Conservation (phyloP, 2,329 filamentous ascomycete genomes). For the Lizonia empirigonia region DNA sequence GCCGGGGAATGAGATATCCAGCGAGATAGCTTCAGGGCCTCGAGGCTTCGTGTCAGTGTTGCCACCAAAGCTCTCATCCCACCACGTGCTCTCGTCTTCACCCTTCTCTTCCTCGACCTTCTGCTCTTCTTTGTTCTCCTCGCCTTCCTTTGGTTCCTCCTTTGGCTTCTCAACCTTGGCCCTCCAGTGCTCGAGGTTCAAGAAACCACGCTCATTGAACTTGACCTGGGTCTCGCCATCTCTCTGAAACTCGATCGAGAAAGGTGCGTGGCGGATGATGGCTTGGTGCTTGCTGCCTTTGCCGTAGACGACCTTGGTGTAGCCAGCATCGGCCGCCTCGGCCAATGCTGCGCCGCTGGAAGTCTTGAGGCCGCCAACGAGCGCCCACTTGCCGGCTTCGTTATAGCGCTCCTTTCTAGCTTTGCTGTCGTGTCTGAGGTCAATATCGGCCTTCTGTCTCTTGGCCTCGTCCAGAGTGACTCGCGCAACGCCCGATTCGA, state of each 20-base stretch:
- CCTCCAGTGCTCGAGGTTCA: slow-evolving; percentile 97
- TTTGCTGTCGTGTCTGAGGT: slow-evolving; percentile 81
- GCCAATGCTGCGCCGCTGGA: slow-evolving; percentile 74
- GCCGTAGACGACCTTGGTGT: slow-evolving; percentile 78
- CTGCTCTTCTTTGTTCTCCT: slow-evolving; percentile 50
- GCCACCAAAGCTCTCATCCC: slow-evolving; percentile 95
- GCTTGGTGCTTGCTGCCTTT: slow-evolving; percentile 77
- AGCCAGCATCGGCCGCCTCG: slow-evolving; percentile 68
- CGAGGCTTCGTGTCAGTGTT: slow-evolving; percentile 95
- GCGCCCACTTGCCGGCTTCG: slow-evolving; percentile 82
- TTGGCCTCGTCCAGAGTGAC: slow-evolving; percentile 91
- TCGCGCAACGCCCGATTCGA: slow-evolving; percentile 85
- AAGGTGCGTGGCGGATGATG: slow-evolving; percentile 80
- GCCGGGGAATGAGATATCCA: slow-evolving; percentile 90
- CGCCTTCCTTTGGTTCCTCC: slow-evolving; percentile 59
- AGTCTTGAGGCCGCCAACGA: slow-evolving; percentile 78
- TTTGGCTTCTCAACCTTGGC: slow-evolving; percentile 72
- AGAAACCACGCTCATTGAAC: slow-evolving; percentile 84
- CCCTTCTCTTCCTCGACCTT: slow-evolving; percentile 52
- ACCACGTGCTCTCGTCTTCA: slow-evolving; percentile 90
- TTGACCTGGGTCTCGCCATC: slow-evolving; percentile 82
- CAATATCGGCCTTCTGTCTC: slow-evolving; percentile 85
- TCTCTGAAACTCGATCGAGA: slow-evolving; percentile 83
- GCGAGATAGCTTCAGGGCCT: slow-evolving; percentile 86
- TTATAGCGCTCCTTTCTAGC: slow-evolving; percentile 93